Evolutionary conservation across 495 filamentous ascomycete species (phyloP), one percentile per base, ranked within the genome.

Genomic region (Penicillium taxi): DNA sequence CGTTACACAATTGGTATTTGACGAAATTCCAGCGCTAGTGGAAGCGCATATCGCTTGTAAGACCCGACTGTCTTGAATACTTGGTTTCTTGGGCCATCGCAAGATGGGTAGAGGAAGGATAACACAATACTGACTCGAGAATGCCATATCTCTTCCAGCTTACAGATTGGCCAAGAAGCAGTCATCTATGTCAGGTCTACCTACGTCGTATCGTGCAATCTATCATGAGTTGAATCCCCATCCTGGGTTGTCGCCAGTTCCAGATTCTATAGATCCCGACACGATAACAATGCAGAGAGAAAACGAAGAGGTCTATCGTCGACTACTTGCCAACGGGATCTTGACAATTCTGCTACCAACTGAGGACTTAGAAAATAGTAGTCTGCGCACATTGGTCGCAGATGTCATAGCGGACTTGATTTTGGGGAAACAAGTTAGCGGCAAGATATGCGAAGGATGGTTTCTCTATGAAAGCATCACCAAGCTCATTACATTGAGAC

Each of bases 371-470:
- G 78, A 88, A 50, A 96, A 93, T 58, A 74, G 69, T 31, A 94
- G 86, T 53, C 64, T 96, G 49, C 77, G 84, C 12, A 69, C 81
- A 6, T 67, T 98, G 31, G 80, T 96, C 37, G 74, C 78, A 26
- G 88, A 96, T 57, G 75, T 96, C 17, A 64, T 96, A 30, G 84
- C 84, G 5, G 84, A 93, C 47, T 75, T 89, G 56, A 82, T 96
- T 13, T 62, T 98, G 26, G 83, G 84, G 13, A 84, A 83, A 35
- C 68, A 76, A 34, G 63, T 96, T 35, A 77, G 79, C 37, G 84
- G 80, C 42, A 87, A 74, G 52, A 67, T 81, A 41, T 90, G 81
- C 51, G 80, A 96, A 61, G 81, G 83, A 15, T 86, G 82, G 81
- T 73, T 95, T 48, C 61, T 96, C 41, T 93, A 82, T 78, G 82